Evolutionary conservation across 371 early-diverging fungal genomes (phyloP).

Genomic region (Lichtheimia corymbifera): DNA sequence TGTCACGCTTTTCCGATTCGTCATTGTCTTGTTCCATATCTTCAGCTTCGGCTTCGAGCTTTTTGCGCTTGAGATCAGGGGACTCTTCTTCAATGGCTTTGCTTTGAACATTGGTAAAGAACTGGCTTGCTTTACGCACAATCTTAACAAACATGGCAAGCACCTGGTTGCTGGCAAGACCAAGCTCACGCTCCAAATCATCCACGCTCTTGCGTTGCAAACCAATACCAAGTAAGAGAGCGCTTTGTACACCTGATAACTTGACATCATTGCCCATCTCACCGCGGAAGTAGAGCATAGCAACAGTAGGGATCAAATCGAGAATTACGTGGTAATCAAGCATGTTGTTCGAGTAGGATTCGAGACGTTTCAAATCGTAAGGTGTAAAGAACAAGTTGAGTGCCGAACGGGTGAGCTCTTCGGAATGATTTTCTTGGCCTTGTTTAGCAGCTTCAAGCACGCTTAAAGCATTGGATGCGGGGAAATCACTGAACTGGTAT

Average conservation of each 20-base stretch:
- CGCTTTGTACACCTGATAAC: conserved; percentile 86
- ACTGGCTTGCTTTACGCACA: conserved; percentile 74
- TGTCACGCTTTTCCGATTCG: conserved; percentile 51
- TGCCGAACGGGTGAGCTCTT: conserved; percentile 48
- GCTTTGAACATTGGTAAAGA: conserved; percentile 63
- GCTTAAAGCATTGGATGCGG: conserved; percentile 77
- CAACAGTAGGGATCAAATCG: conserved; percentile 87
- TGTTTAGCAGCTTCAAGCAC: conserved; percentile 76
- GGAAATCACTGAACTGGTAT: conserved; percentile 87
- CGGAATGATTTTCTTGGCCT: conserved; percentile 33
- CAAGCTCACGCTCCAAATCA: conserved; percentile 84
- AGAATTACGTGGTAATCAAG: conserved; percentile 96
- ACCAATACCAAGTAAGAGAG: conserved; percentile 86
- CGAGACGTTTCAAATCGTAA: conserved; percentile 93
- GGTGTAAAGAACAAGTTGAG: conserved; percentile 72
- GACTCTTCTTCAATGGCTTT: conserved; percentile 36
- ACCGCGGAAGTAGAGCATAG: conserved; percentile 76
- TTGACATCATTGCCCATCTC: conserved; percentile 59
- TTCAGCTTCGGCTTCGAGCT: conserved; percentile 20
- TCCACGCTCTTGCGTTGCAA: conserved; percentile 91
- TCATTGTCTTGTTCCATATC: conserved; percentile 24
- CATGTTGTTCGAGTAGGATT: conserved; percentile 91
- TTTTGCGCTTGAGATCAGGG: conserved; percentile 24
- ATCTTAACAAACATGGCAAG: conserved; percentile 93
- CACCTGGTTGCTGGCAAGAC: conserved; percentile 80